Evolutionary conservation across 108 stramenopile genomes (phyloP), one percentile per base, ranked within the genome.

Genomic region (Skeletonema costatum): DNA sequence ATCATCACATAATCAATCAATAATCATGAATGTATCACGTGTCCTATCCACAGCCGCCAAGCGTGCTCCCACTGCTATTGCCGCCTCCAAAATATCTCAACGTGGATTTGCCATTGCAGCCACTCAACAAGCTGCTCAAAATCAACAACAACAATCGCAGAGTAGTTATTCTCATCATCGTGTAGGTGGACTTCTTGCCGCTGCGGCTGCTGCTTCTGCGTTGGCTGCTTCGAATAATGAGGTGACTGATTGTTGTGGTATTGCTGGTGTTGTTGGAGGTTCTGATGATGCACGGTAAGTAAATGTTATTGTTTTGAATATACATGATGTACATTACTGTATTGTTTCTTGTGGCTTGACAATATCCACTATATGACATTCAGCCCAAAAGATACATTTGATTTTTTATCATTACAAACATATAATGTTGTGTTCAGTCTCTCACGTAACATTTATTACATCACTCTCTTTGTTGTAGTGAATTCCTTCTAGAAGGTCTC

Each of bases 401-500:
- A 25, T 3, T 46, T 35, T 5, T 64, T 87, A 19, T 68, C 77
- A 63, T 13, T 17, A 21, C 50, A 7, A 32, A 17, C 7, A 59
- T 31, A 14, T 14, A 12, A 61, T 68, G 11, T 29, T 68, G 11
- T 60, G 51, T 71, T 21, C 70, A 71, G 25, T 32, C 16, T 60
- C 59, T 60, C 29, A 60, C 2, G 9, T n/a, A 29, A 50, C 77
- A 71, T 36, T 41, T 8, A 63, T 53, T 33, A n/a, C 42, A 32
- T 60, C 65, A 31, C 44, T 64, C 2, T 2, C 13, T 32, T 39
- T 21, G 41, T 19, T 29, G 32, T 39, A 80, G 86, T 36, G 80
- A 75, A 16, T 94, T 96, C 75, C 78, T 99, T 33, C 19, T 98
- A 33, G 97, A 99, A 64, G 99, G 98, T 25, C 83, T 99, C 60